These are phyloP conservation scores for Xylariaceae sp. DNA, from an alignment of 2,329 filamentous ascomycete species.

Conservation along the genomic window DNA sequence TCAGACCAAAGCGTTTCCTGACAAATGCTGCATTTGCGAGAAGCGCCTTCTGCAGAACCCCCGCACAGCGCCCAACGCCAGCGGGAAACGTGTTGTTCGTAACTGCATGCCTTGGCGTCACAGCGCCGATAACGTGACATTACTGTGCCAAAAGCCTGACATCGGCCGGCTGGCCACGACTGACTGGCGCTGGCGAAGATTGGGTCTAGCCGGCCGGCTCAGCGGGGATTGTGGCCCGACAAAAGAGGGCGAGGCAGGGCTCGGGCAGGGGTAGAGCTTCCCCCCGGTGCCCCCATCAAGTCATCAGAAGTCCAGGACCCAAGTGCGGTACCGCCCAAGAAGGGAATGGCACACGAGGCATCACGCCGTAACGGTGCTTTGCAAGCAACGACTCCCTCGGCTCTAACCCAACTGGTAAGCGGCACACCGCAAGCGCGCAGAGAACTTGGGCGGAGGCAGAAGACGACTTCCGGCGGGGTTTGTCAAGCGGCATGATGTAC, in stretches of 20 bases:
- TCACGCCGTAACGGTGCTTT: neutral
- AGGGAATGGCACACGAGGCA: neutral
- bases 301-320: neutral
- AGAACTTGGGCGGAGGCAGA: too few relatives aligned
- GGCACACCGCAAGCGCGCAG: too few relatives aligned
- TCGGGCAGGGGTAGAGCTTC: neutral
- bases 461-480: neutral
- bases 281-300: neutral
- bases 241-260: neutral
- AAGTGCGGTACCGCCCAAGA: neutral
- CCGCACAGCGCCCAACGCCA: neutral
- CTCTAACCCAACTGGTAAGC: too few relatives aligned
- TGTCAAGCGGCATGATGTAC: neutral
- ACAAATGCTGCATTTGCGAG: too few relatives aligned
- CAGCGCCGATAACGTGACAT: neutral
- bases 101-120: too few relatives aligned
- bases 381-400: neutral
- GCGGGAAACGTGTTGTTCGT: too few relatives aligned
- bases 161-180: neutral
- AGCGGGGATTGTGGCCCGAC: conserved; percentile 1
- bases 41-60: neutral
- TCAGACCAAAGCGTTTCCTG: too few relatives aligned
- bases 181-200: neutral
- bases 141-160: neutral
- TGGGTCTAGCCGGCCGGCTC: neutral